These are phyloP conservation scores for Beauveria medogensis DNA, from an alignment of 2,329 filamentous ascomycete genomes.

Conservation along the genomic window DNA sequence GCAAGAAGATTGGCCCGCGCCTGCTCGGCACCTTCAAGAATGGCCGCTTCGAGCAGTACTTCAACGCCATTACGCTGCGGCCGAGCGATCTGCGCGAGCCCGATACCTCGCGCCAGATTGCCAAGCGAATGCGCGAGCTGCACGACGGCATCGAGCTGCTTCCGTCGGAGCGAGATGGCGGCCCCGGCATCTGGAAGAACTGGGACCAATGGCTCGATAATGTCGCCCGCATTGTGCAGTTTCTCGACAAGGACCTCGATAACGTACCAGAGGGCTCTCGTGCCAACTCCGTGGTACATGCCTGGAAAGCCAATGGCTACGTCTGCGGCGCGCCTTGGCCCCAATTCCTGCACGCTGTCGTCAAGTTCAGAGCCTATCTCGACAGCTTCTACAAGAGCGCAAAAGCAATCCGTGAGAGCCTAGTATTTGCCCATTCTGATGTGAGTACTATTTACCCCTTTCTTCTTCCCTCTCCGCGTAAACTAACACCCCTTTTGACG, in stretches of 20 bases:
- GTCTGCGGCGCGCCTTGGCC: slow-evolving; percentile 82
- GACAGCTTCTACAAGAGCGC: slow-evolving; percentile 60
- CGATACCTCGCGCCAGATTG: slow-evolving; percentile 84
- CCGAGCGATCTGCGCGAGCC: slow-evolving; percentile 67
- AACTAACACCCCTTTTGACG: slow-evolving; percentile 46
- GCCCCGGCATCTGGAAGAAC: slow-evolving; percentile 80
- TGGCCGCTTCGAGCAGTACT: slow-evolving; percentile 90
- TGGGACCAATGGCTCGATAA: slow-evolving; percentile 87
- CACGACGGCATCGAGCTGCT: slow-evolving; percentile 89
- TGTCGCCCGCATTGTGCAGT: slow-evolving; percentile 50
- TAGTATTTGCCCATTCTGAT: slow-evolving; percentile 97
- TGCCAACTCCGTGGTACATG: slow-evolving; percentile 26
- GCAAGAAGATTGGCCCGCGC: slow-evolving; percentile 87
- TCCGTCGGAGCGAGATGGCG: slow-evolving; percentile 65
- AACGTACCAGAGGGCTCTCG: slow-evolving; percentile 22
- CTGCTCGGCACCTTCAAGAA: slow-evolving; percentile 89
- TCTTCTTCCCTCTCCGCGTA: background rate
- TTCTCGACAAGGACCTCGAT: slow-evolving; percentile 51
- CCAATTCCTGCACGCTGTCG: slow-evolving; percentile 64
- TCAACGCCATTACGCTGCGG: slow-evolving; percentile 76
- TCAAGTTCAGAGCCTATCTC: slow-evolving; percentile 71
- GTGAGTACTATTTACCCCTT: slow-evolving; percentile 40
- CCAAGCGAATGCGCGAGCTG: slow-evolving; percentile 93
- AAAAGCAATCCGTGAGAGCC: slow-evolving; percentile 58
- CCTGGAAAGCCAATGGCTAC: slow-evolving; percentile 63